Conservation (phyloP, 1,139 yeast genomes). For the Candida sp. region DNA sequence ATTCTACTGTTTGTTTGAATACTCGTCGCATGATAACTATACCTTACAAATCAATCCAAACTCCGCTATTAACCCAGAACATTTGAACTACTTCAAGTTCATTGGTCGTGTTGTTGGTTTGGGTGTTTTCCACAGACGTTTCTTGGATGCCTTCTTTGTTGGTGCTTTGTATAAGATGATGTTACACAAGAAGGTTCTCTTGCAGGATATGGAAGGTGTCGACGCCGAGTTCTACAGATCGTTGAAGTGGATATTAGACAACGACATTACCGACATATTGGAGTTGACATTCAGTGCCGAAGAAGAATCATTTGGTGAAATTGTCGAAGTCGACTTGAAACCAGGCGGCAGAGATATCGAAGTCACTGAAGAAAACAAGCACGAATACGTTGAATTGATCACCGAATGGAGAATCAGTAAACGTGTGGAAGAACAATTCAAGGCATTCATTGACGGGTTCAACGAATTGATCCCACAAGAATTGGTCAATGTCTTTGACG, state of each 20-base stretch:
- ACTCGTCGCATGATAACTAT: slow-evolving; percentile 97
- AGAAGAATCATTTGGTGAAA: slow-evolving; percentile 96
- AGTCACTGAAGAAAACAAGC: slow-evolving; percentile 77
- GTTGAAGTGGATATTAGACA: slow-evolving; percentile 93
- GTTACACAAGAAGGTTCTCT: slow-evolving; percentile 90
- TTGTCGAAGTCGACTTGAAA: slow-evolving; percentile 88
- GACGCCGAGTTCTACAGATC: slow-evolving; percentile 97
- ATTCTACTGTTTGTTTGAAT: slow-evolving; percentile 94
- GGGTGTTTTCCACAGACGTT: slow-evolving; percentile 98
- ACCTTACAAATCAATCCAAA: slow-evolving; percentile 98
- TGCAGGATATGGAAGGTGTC: slow-evolving; percentile 99
- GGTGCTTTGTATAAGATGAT: slow-evolving; percentile 99
- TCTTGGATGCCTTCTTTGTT: slow-evolving; percentile 96
- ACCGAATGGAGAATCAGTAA: slow-evolving; percentile 96
- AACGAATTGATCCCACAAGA: slow-evolving; percentile 98
- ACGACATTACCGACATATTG: slow-evolving; percentile 81
- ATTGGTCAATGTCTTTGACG: slow-evolving; percentile 94
- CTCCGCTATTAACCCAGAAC: slow-evolving; percentile 98
- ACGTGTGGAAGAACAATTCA: slow-evolving; percentile 95
- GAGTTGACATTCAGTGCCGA: slow-evolving; percentile 94
- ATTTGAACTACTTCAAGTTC: slow-evolving; percentile 95
- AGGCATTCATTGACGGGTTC: slow-evolving; percentile 96
- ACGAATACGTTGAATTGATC: slow-evolving; percentile 92
- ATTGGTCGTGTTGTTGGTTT: slow-evolving; percentile 98
- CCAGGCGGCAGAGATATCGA: slow-evolving; percentile 87